Conservation (phyloP, 116 monocot genomes). For the Cymodocea nodosa region DNA sequence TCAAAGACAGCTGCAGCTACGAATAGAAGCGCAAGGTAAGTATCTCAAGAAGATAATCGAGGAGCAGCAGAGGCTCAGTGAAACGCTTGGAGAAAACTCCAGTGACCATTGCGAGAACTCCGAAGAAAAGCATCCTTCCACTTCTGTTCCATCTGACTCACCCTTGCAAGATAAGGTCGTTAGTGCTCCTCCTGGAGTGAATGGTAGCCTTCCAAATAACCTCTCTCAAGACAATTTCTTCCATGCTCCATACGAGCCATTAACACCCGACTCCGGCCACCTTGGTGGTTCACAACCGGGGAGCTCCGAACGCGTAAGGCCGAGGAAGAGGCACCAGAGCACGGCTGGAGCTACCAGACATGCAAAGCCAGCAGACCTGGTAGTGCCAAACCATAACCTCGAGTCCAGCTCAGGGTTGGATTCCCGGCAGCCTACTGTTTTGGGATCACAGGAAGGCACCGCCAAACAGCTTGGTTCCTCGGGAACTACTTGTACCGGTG, state of each 20-base stretch:
- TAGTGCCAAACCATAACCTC: conserved; percentile 33
- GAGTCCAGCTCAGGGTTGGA: conserved; percentile 65
- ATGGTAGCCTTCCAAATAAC: conserved; percentile 10
- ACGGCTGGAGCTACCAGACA: neutral
- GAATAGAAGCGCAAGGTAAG: conserved; percentile 77
- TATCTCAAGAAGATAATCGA: conserved; percentile 76
- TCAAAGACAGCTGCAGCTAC: conserved; percentile 68
- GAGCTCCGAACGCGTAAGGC: conserved; percentile 16
- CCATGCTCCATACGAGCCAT: conserved; percentile 23
- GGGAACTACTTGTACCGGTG: conserved; percentile 2
- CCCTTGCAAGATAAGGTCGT: conserved; percentile 14
- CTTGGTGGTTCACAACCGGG: conserved; percentile 13
- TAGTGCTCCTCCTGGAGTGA: neutral
- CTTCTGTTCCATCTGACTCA: conserved; percentile 35
- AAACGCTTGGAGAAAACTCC: conserved; percentile 21
- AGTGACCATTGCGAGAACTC: conserved; percentile 20
- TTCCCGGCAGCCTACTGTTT: conserved; percentile 7
- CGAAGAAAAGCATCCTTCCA: conserved; percentile 42
- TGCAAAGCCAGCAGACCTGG: conserved; percentile 11
- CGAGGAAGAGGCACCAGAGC: conserved; percentile 18
- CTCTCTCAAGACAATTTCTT: conserved; percentile 16
- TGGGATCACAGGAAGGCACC: neutral
- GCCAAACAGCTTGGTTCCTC: neutral
- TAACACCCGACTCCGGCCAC: conserved; percentile 38
- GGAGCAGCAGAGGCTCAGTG: conserved; percentile 47